Base-by-base conservation (phyloP, 2,329 filamentous ascomycete genomes). In the Cryoendolithus antarcticus region DNA sequence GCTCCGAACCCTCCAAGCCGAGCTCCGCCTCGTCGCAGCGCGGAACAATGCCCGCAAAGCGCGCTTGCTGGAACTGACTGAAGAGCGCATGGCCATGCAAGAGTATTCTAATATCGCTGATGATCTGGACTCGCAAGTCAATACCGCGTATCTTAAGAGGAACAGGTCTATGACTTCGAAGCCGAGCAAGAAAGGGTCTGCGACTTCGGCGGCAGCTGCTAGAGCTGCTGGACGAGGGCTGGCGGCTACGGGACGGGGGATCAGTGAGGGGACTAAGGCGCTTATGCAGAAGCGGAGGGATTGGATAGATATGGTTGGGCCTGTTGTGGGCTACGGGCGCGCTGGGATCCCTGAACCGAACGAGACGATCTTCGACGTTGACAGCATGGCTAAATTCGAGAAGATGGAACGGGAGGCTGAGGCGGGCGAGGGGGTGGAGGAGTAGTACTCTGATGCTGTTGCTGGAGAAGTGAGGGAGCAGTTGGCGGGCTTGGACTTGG, bases 61-160 rank as follows among this genome's bases (percentile, higher is more conserved):
- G 5, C 77, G 88, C 2, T 70, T 98, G 8, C 77, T 85, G 1
- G 88, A 95, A 30, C 72, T 95, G 21, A 85, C 91, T 6, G 82
- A 86, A 51, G 88, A 94, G 58, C 80, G 86, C 48, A 89, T 98
- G 76, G 91, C 91, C 0, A 80, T 91, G 63, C 91, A 98, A 57
- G 91, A 98, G 59, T 98, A 94, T 66, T 82, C 81, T 59, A 95
- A 86, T 40, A 98, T 98, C 51, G 80, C 93, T 37, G 91, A 98
- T 58, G 91, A 98, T 59, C 77, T 98, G 12, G 91, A 98, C 66
- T 78, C 80, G 32, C 91, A 96, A 58, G 86, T 96, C 32, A 88
- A 96, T 56, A 81, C 85, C 37, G 89, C 91, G 3, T 98, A 96
- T 56, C 77, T 93, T 33, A 98, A 98, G 66, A 82, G 91, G 15